phyloP scores from a whole-genome alignment of 768 basidiomycete genomes.

The Pholiota conissans region DNA sequence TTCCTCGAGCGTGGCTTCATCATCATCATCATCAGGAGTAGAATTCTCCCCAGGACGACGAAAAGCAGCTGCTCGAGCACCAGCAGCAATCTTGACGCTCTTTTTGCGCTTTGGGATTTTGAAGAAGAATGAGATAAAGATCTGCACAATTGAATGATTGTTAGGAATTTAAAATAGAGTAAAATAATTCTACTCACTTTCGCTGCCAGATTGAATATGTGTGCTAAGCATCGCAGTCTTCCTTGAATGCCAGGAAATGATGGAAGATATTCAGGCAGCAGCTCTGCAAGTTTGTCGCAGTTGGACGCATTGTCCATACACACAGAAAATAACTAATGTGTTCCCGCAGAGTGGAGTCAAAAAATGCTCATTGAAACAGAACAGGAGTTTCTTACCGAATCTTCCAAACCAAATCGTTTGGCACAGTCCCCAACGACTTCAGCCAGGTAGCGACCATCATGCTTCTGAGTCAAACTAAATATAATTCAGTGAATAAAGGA shows the following conservation, averaged over 20 bases:
- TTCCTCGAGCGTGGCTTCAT: conserved; percentile 1
- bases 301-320: conserved; percentile 34
- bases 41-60: background rate
- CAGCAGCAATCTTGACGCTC: background rate
- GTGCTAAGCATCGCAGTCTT: conserved; percentile 25
- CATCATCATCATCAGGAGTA: background rate
- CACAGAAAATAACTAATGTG: conserved; percentile 27
- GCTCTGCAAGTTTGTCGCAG: conserved; percentile 23
- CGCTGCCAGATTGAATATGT: conserved; percentile 32
- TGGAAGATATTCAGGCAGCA: conserved; percentile 19
- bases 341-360: too few species aligned
- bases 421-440: conserved; percentile 24
- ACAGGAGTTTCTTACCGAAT: conserved; percentile 27
- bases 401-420: conserved; percentile 24
- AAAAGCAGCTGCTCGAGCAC: conserved; percentile 8
- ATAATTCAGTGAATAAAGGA: too few species aligned
- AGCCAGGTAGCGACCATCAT: conserved; percentile 29
- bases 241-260: conserved; percentile 13
- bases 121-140: conserved; percentile 28
- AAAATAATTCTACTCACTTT: conserved; percentile 23
- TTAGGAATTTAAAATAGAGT: background rate
- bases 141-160: conserved; percentile 1
- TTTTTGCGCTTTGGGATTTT: conserved; percentile 10
- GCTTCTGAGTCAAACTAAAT: conserved; percentile 24
- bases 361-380: too few species aligned